phyloP scores from a whole-genome alignment of 1,284 basidiomycete genomes.

The Pyrrhoderma lamaoense region DNA sequence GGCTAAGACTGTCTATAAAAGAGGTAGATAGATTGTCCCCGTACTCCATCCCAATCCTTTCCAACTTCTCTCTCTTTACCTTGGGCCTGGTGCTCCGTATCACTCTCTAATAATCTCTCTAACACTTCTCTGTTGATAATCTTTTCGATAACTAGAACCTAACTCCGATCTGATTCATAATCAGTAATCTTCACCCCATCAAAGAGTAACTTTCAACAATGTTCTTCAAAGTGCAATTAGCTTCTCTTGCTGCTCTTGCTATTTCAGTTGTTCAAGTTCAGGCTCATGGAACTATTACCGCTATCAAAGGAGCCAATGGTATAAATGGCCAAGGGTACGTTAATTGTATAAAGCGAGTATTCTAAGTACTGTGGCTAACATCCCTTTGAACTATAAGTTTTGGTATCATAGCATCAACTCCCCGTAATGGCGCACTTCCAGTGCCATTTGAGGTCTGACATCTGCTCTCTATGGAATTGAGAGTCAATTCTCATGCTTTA shows the following conservation, averaged over 20 bases:
- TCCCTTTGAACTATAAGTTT: conserved; percentile 15
- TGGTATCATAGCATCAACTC: conserved; percentile 23
- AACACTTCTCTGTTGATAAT: too few relatives aligned
- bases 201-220: too few relatives aligned
- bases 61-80: too few relatives aligned
- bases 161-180: too few relatives aligned
- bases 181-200: too few relatives aligned
- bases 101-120: too few relatives aligned
- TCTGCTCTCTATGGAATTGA: background rate
- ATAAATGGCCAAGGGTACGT: conserved; percentile 16
- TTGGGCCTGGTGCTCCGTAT: background rate
- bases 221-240: conserved; percentile 10
- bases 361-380: background rate
- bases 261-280: conserved; percentile 16
- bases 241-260: conserved; percentile 9
- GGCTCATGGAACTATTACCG: conserved; percentile 22
- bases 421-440: conserved; percentile 21
- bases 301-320: conserved; percentile 23
- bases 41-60: too few relatives aligned
- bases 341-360: conserved; percentile 14
- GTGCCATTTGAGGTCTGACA: conserved; percentile 22
- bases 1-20: too few relatives aligned
- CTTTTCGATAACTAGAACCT: too few relatives aligned
- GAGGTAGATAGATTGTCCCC: too few relatives aligned
- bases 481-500: background rate